Evolutionary conservation across 257 asterid genomes (phyloP).

Genomic region (Perilla frutescens): DNA sequence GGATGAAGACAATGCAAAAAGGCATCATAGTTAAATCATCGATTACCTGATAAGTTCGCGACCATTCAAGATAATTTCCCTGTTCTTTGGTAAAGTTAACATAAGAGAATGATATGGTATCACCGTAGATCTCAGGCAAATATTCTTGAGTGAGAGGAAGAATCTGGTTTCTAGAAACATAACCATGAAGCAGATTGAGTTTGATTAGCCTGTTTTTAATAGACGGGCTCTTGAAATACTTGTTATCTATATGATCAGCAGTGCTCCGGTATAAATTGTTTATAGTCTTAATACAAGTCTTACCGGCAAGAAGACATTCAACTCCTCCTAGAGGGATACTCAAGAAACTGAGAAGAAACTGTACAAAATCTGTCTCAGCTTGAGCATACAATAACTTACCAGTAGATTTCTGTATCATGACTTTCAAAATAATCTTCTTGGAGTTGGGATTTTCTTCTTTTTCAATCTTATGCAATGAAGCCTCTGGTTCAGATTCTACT

Average conservation of each 20-base stretch:
- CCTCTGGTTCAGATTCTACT: neutral
- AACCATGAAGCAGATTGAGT: conserved; percentile 16
- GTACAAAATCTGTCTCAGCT: neutral
- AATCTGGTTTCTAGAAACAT: neutral
- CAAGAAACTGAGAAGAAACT: conserved; percentile 19
- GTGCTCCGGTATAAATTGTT: conserved; percentile 31
- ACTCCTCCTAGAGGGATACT: conserved; percentile 35
- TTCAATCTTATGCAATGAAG: neutral
- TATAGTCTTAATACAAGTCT: conserved; percentile 1
- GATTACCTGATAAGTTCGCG: neutral
- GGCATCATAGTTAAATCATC: neutral
- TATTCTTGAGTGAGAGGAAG: neutral
- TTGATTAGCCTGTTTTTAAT: conserved; percentile 3
- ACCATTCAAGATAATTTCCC: neutral
- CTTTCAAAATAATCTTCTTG: conserved; percentile 29
- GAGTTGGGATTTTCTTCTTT: neutral
- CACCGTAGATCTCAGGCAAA: neutral
- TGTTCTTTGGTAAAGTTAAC: neutral
- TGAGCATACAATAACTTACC: neutral
- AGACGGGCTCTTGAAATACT: neutral
- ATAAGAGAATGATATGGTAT: neutral
- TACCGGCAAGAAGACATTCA: neutral
- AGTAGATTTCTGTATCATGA: neutral
- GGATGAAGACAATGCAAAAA: neutral
- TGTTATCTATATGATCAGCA: neutral